Conservation (phyloP, 2,329 filamentous ascomycete species). For the Alternaria triticina region DNA sequence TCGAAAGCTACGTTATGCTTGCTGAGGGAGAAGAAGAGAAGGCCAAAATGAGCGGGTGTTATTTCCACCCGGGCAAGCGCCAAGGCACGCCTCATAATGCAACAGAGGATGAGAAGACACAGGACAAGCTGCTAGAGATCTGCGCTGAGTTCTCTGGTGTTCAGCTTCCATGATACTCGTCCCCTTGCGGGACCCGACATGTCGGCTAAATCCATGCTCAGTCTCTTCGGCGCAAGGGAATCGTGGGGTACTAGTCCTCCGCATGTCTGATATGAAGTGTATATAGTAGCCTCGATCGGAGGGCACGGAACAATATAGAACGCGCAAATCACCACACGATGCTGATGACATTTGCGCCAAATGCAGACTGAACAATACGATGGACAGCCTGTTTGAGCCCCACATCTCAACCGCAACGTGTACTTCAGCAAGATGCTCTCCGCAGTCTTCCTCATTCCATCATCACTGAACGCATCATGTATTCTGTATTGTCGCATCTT, state of each 20-base stretch:
- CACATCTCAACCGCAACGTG: not conserved
- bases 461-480: conserved; percentile 5
- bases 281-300: not conserved
- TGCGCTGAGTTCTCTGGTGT: conserved; percentile 47
- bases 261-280: not conserved
- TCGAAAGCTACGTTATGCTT: conserved; percentile 58
- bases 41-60: conserved; percentile 46
- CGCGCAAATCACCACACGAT: not conserved
- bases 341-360: not conserved
- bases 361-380: not conserved
- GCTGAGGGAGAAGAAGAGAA: conserved; percentile 49
- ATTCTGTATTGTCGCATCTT: conserved; percentile 11
- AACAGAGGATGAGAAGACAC: conserved; percentile 47
- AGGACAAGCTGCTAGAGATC: conserved; percentile 54
- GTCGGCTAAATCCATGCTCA: not conserved
- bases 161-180: conserved; percentile 30
- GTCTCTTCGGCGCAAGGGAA: not conserved
- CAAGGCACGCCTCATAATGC: conserved; percentile 36
- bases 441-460: rapidly evolving
- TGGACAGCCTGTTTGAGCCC: not conserved
- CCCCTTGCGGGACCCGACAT: no score
- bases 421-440: not conserved
- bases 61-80: conserved; percentile 46
- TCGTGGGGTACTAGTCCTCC: not conserved
- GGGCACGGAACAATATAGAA: not conserved